Evolutionary conservation across 345 rosid genomes (phyloP).

Genomic region (Cardamine resedifolia): DNA sequence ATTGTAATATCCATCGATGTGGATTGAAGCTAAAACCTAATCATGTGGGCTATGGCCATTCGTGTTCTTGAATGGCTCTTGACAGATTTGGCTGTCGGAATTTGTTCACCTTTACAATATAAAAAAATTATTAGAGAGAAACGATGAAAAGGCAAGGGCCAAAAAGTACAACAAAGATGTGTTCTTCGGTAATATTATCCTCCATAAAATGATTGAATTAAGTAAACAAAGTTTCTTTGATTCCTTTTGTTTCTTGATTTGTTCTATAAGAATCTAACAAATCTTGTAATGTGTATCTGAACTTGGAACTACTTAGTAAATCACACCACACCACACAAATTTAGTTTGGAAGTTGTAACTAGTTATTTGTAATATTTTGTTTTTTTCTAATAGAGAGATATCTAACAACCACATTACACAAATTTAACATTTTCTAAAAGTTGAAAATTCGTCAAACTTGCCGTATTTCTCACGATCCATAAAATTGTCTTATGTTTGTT

Average conservation of each 20-base stretch:
- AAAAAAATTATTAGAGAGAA: background rate
- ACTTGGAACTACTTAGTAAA: background rate
- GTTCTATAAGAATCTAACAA: background rate
- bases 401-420: no score
- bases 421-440: no score
- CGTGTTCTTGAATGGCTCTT: constrained; percentile 22
- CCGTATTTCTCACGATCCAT: background rate
- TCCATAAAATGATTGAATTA: background rate
- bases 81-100: background rate
- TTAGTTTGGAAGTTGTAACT: background rate
- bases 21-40: background rate
- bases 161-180: constrained; percentile 5
- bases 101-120: background rate
- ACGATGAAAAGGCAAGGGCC: no score
- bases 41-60: constrained; percentile 26
- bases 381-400: no score
- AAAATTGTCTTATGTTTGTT: background rate
- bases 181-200: background rate
- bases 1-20: background rate
- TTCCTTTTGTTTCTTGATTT: background rate
- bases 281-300: background rate
- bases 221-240: background rate
- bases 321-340: background rate
- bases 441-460: background rate
- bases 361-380: no score